phyloP scores from a whole-genome alignment of 352 stramenopile genomes.

The Pythium periplocum region DNA sequence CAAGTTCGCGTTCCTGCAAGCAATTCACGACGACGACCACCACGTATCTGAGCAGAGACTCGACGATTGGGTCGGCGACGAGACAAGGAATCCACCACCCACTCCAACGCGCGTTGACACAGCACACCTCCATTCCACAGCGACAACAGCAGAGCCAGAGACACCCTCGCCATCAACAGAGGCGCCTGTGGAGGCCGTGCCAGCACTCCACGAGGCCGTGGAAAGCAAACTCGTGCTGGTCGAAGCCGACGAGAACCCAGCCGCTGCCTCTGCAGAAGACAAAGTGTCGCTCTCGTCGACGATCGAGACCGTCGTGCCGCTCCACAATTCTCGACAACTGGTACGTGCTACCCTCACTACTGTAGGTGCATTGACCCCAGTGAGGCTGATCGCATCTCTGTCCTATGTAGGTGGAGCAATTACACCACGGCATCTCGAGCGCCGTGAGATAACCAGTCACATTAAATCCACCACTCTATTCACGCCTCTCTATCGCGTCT shows the following conservation, averaged over 20 bases:
- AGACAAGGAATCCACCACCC: not conserved
- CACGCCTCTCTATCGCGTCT: not conserved
- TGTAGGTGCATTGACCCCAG: no score
- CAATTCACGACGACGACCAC: slow-evolving; percentile 38
- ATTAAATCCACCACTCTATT: slow-evolving; percentile 1
- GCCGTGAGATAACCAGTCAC: slow-evolving; percentile 19
- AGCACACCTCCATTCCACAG: slow-evolving; percentile 13
- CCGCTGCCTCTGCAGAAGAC: slow-evolving; percentile 30
- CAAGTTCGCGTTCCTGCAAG: slow-evolving; percentile 76
- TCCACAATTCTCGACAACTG: slow-evolving; percentile 62
- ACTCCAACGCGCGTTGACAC: not conserved
- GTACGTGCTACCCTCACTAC: slow-evolving; percentile 22
- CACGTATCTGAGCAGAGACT: slow-evolving; percentile 41
- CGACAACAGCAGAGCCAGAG: slow-evolving; percentile 8
- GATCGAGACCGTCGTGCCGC: slow-evolving; percentile 68
- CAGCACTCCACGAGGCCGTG: slow-evolving; percentile 11
- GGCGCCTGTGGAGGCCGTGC: not conserved
- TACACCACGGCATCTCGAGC: slow-evolving; percentile 17
- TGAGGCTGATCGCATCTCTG: no score
- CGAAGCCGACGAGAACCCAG: slow-evolving; percentile 28
- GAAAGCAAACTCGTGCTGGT: slow-evolving; percentile 28
- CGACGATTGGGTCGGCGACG: slow-evolving; percentile 42
- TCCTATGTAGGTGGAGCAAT: slow-evolving; percentile 17
- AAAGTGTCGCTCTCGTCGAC: slow-evolving; percentile 65
- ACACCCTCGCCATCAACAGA: not conserved